A percentile compares a stretch with the other conserved stretches of the same genome.
Evolutionary conservation across 306 rosid genomes (phyloP).

Genomic region (Begonia masoniana): DNA sequence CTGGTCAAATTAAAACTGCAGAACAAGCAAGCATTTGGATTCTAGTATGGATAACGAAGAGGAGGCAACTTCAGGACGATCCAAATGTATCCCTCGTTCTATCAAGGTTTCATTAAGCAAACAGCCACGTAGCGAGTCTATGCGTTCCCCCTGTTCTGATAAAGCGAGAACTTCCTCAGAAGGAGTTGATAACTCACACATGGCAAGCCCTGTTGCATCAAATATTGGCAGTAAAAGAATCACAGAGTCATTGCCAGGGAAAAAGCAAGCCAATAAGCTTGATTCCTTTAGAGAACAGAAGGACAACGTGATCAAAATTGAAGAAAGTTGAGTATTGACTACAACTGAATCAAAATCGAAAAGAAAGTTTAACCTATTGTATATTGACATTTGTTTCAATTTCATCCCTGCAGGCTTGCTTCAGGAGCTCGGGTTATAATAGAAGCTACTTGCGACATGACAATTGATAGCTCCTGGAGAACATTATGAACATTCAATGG

Average conservation of each 20-base stretch:
- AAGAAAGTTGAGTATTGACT: slow-evolving; percentile 78
- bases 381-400: slow-evolving; percentile 21
- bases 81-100: slow-evolving; percentile 77
- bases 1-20: slow-evolving; percentile 14
- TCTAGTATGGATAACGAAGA: slow-evolving; percentile 33
- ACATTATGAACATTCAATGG: neutral
- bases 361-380: too few relatives aligned
- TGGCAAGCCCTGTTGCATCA: slow-evolving; percentile 28
- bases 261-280: slow-evolving; percentile 32
- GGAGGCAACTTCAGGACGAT: slow-evolving; percentile 47
- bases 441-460: slow-evolving; percentile 32
- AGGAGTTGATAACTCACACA: slow-evolving; percentile 23
- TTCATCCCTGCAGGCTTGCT: slow-evolving; percentile 69
- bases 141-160: slow-evolving; percentile 51
- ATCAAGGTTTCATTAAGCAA: slow-evolving; percentile 65
- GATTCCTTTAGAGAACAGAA: slow-evolving; percentile 52
- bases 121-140: slow-evolving; percentile 56
- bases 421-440: slow-evolving; percentile 96
- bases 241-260: slow-evolving; percentile 27
- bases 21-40: slow-evolving; percentile 42
- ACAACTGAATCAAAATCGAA: neutral
- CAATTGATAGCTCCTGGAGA: slow-evolving; percentile 27
- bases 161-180: slow-evolving; percentile 62
- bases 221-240: slow-evolving; percentile 41
- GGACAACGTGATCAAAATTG: slow-evolving; percentile 63